Conservation (phyloP, 495 filamentous ascomycete species). For the Penicillium parvum region DNA sequence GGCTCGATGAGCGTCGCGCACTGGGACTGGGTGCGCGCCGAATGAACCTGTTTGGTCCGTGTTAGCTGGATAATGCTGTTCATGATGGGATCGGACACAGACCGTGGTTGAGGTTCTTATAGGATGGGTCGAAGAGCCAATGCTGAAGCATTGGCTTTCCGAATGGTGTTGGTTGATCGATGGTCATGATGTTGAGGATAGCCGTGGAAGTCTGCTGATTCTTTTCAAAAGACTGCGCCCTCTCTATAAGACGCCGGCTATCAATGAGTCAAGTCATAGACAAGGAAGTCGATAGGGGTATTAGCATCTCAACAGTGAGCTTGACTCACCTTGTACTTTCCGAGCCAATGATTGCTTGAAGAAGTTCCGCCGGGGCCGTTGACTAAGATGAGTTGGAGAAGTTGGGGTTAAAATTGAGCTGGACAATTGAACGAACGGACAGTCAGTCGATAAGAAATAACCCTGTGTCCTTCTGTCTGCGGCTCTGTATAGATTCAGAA, state of each 20-base stretch:
- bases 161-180: constrained; percentile 35
- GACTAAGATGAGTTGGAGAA: background rate
- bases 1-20: constrained; percentile 52
- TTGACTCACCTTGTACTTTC: background rate
- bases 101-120: constrained; percentile 82
- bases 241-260: background rate
- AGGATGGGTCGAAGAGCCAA: constrained; percentile 66
- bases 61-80: background rate
- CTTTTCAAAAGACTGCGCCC: no score
- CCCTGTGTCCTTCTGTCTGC: no score
- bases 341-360: background rate
- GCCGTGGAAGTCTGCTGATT: no score
- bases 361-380: background rate
- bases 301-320: background rate
- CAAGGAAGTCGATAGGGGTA: background rate
- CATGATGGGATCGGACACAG: constrained; percentile 4
- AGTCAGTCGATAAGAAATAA: no score
- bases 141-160: constrained; percentile 60
- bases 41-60: constrained; percentile 60
- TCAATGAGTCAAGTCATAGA: no score
- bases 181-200: constrained; percentile 8
- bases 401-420: background rate
- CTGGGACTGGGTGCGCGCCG: constrained; percentile 62
- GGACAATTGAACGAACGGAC: no score
- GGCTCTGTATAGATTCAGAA: no score